Percentiles rank a stretch among this genome's conserved stretches.
Conservation (phyloP, 2,329 filamentous ascomycete species). For the Dothiorella sarmentorum region DNA sequence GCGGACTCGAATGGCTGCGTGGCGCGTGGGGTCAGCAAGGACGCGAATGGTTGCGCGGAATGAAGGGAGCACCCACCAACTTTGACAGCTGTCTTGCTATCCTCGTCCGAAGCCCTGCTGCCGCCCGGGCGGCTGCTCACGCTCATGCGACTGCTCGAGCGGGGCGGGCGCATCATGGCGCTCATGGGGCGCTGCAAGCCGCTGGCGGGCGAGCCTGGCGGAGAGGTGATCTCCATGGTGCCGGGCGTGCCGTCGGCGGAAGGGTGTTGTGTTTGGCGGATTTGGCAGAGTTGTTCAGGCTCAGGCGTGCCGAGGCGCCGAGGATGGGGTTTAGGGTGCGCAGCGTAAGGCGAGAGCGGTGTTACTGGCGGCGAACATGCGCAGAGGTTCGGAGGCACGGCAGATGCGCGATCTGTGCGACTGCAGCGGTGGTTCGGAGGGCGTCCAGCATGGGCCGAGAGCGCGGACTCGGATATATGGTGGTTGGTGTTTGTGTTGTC, state of each 20-base stretch:
- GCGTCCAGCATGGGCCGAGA: constrained; percentile 5
- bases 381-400: constrained; percentile 11
- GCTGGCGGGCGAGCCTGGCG: constrained; percentile 37
- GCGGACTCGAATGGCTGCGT: constrained; percentile 82
- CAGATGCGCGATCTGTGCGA: constrained; percentile 18
- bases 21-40: constrained; percentile 26
- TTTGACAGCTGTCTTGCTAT: constrained; percentile 88
- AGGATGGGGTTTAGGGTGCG: constrained; percentile 6
- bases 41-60: constrained; percentile 15
- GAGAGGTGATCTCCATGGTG: constrained; percentile 26
- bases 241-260: not conserved
- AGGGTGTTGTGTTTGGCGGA: not conserved
- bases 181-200: constrained; percentile 67
- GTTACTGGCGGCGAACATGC: constrained; percentile 15
- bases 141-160: constrained; percentile 83
- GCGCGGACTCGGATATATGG: not conserved
- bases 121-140: constrained; percentile 71
- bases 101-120: constrained; percentile 84
- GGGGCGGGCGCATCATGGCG: constrained; percentile 70
- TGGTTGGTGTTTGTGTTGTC: not conserved
- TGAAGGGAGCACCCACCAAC: constrained; percentile 68
- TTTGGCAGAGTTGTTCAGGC: not conserved
- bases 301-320: constrained; percentile 2
- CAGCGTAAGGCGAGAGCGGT: constrained; percentile 11
- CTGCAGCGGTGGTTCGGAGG: not conserved